Evolutionary conservation across 108 stramenopile genomes (phyloP).

Genomic region (Discostella stelligeroides): DNA sequence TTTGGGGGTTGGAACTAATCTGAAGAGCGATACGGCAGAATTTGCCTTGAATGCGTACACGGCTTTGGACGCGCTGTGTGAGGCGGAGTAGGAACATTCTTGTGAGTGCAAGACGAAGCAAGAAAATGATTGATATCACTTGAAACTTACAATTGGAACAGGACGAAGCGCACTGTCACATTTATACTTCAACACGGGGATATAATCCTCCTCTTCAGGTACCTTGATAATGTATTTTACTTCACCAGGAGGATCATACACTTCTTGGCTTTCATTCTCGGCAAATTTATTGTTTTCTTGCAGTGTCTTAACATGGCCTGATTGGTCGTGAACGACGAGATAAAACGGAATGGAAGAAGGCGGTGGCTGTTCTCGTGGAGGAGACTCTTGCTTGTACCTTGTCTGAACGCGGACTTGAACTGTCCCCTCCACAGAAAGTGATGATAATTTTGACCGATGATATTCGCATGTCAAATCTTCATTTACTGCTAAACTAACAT

Average conservation of each 20-base stretch:
- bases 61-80: conserved; percentile 77
- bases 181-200: conserved; percentile 83
- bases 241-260: conserved; percentile 39
- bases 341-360: conserved; percentile 61
- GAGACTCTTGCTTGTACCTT: conserved; percentile 19
- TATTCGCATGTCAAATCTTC: conserved; percentile 90
- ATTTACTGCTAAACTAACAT: conserved; percentile 69
- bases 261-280: conserved; percentile 40
- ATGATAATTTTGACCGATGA: conserved; percentile 72
- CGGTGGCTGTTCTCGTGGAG: not conserved
- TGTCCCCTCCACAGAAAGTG: conserved; percentile 79
- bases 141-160: conserved; percentile 87
- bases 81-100: too few species aligned
- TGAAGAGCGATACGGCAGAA: conserved; percentile 82
- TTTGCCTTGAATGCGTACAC: conserved; percentile 62
- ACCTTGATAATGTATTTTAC: conserved; percentile 63
- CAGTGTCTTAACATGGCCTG: conserved; percentile 64
- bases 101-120: too few species aligned
- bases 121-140: too few species aligned
- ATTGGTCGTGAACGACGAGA: conserved; percentile 70
- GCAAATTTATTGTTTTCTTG: conserved; percentile 84
- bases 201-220: conserved; percentile 76
- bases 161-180: conserved; percentile 76
- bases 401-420: conserved; percentile 59
- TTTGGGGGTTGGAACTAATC: conserved; percentile 88